Percentiles rank a stretch among this genome's conserved stretches.
These are phyloP conservation scores for Ophiocordyceps polyrhachis-furcata DNA, from an alignment of 2,329 filamentous ascomycete genomes.

Conservation along the genomic window DNA sequence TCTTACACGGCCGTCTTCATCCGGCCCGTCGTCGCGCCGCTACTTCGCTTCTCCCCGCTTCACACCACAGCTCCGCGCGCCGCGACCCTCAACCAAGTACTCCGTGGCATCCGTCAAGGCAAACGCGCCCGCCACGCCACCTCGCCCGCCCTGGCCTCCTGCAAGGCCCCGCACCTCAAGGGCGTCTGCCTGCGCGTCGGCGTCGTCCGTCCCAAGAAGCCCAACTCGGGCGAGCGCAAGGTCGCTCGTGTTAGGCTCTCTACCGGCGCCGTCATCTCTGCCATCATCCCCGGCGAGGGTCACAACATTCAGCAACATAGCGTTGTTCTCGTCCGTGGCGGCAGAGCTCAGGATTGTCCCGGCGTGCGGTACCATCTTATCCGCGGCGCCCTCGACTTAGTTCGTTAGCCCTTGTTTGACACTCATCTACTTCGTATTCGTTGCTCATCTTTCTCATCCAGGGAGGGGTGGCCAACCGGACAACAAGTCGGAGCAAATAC, in stretches of 20 bases:
- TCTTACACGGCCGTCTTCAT: slow-evolving; percentile 2
- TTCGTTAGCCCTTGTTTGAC: slow-evolving; percentile 27
- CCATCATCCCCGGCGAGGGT: slow-evolving; percentile 92
- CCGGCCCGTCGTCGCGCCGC: neutral
- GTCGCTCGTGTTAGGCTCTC: slow-evolving; percentile 81
- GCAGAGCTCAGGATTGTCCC: slow-evolving; percentile 88
- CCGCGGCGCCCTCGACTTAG: slow-evolving; percentile 79
- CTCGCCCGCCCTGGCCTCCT: slow-evolving; percentile 61
- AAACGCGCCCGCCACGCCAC: slow-evolving; percentile 72
- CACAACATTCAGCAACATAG: slow-evolving; percentile 99
- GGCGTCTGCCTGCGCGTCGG: slow-evolving; percentile 91
- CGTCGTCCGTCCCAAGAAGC: slow-evolving; percentile 92
- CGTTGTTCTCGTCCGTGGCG: slow-evolving; percentile 88
- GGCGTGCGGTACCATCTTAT: slow-evolving; percentile 95
- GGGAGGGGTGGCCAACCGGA: slow-evolving; percentile 78
- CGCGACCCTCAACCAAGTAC: slow-evolving; percentile 57
- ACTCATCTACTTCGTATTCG: neutral
- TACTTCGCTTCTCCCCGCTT: slow-evolving; percentile 19
- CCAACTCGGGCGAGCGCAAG: slow-evolving; percentile 94
- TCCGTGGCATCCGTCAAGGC: slow-evolving; percentile 56
- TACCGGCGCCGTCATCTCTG: slow-evolving; percentile 70
- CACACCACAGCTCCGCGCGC: slow-evolving; percentile 35
- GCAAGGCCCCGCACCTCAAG: slow-evolving; percentile 65
- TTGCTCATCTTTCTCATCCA: slow-evolving; percentile 18
- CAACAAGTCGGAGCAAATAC: slow-evolving; percentile 83